Evolutionary conservation across 495 filamentous ascomycete species (phyloP).

Genomic region (Podospora anserina): DNA sequence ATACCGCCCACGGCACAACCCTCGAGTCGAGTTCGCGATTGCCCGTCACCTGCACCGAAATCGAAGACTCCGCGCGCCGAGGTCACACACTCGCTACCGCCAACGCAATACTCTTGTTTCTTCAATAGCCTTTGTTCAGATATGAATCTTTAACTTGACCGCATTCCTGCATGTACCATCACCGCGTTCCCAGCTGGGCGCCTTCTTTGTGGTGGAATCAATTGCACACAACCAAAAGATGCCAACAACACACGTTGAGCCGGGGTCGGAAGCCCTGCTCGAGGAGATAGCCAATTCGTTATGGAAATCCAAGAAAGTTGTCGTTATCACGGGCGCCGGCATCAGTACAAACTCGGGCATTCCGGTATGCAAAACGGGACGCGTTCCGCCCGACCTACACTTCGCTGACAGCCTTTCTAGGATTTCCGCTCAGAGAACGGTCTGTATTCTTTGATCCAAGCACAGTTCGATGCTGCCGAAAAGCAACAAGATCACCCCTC

Average conservation of each 20-base stretch:
- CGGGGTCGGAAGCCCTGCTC: conserved; percentile 49
- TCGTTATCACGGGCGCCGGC: conserved; percentile 67
- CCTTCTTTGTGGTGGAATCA: conserved; percentile 3
- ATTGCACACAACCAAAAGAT: conserved; percentile 33
- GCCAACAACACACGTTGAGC: conserved; percentile 54
- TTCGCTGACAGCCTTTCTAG: conserved; percentile 40
- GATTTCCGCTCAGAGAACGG: conserved; percentile 70
- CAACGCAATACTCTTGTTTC: not conserved
- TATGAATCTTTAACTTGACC: conserved; percentile 8
- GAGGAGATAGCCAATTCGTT: conserved; percentile 60
- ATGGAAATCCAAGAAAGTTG: conserved; percentile 58
- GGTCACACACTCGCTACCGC: not conserved
- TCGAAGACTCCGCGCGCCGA: not conserved
- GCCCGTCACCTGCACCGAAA: not conserved
- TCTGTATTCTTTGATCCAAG: conserved; percentile 65
- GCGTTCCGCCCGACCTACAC: not conserved
- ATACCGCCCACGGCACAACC: not conserved
- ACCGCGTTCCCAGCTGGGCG: not conserved
- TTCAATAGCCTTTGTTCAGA: not conserved
- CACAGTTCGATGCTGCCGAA: conserved; percentile 54
- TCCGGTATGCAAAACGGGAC: conserved; percentile 50
- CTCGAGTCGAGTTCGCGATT: not conserved
- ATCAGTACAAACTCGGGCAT: conserved; percentile 73
- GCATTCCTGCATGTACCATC: not conserved
- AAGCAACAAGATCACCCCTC: conserved; percentile 19